Evolutionary conservation across 202 grass and related monocot genomes (phyloP).

Genomic region (Brachypodium distachyon): DNA sequence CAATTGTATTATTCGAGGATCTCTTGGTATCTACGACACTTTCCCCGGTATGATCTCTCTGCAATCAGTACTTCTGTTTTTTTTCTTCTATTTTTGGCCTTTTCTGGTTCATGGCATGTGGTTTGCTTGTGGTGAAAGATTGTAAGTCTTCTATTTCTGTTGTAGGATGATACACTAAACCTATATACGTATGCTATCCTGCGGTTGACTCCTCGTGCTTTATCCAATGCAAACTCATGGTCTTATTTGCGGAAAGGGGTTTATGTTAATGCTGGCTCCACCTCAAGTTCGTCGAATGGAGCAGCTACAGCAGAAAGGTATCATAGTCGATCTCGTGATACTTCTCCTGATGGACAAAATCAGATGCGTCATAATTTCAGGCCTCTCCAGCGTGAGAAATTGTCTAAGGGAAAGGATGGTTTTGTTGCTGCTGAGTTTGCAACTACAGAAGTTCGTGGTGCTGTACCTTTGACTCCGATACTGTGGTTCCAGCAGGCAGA

Average conservation of each 20-base stretch:
- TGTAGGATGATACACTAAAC: slow-evolving; percentile 81
- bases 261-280: slow-evolving; percentile 38
- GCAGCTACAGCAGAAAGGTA: slow-evolving; percentile 51
- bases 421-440: slow-evolving; percentile 58
- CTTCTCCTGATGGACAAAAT: slow-evolving; percentile 65
- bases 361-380: slow-evolving; percentile 55
- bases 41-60: slow-evolving; percentile 51
- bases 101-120: slow-evolving; percentile 4
- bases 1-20: slow-evolving; percentile 84
- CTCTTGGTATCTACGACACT: slow-evolving; percentile 90
- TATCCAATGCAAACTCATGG: slow-evolving; percentile 79
- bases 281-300: slow-evolving; percentile 49
- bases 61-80: not conserved
- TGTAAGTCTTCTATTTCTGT: slow-evolving; percentile 10
- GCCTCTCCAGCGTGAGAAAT: slow-evolving; percentile 73
- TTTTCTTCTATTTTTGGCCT: slow-evolving; percentile 13
- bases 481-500: slow-evolving; percentile 77
- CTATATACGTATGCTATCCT: slow-evolving; percentile 75
- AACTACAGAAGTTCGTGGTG: slow-evolving; percentile 37
- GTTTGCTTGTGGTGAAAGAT: slow-evolving; percentile 9
- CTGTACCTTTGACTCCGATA: slow-evolving; percentile 43
- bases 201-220: slow-evolving; percentile 81
- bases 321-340: slow-evolving; percentile 55
- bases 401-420: slow-evolving; percentile 88
- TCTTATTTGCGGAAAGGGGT: slow-evolving; percentile 85